These are phyloP conservation scores for Fusarium sambucinum DNA, from an alignment of 2,329 filamentous ascomycete genomes.

Conservation along the genomic window DNA sequence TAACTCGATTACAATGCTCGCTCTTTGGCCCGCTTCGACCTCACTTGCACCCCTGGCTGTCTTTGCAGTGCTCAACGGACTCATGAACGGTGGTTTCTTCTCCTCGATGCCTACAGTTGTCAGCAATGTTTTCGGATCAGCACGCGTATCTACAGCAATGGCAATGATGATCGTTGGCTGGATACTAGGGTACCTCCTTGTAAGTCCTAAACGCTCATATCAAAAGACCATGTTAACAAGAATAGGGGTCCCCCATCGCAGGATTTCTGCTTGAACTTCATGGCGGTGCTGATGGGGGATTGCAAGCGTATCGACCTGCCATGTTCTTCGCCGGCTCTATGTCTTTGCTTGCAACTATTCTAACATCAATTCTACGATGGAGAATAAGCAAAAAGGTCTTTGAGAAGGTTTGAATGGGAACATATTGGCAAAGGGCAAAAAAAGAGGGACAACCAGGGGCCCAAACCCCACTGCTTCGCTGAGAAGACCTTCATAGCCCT, in stretches of 20 bases:
- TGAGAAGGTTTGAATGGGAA: constrained; percentile 11
- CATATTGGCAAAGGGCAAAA: not conserved
- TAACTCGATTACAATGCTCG: constrained; percentile 68
- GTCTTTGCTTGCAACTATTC: constrained; percentile 20
- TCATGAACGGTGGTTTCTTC: constrained; percentile 73
- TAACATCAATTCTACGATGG: constrained; percentile 10
- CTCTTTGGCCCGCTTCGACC: constrained; percentile 70
- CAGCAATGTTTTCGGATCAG: constrained; percentile 68
- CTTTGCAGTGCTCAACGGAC: constrained; percentile 71
- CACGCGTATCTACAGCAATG: constrained; percentile 67
- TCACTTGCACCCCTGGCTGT: constrained; percentile 65
- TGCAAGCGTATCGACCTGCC: constrained; percentile 67
- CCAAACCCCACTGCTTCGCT: too few species aligned
- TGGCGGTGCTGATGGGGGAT: constrained; percentile 61
- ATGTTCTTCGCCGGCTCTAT: constrained; percentile 69
- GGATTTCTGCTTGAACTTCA: constrained; percentile 69
- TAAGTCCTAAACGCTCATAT: constrained; percentile 45
- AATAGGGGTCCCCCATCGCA: constrained; percentile 69
- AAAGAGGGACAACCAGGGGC: too few species aligned
- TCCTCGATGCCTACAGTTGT: constrained; percentile 73
- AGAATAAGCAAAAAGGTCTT: constrained; percentile 22
- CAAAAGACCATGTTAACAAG: not conserved
- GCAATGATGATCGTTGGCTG: constrained; percentile 72
- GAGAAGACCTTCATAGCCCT: too few species aligned
- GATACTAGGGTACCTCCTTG: constrained; percentile 71